phyloP scores from a whole-genome alignment of 768 basidiomycete genomes.

The Exsudoporus frostii region DNA sequence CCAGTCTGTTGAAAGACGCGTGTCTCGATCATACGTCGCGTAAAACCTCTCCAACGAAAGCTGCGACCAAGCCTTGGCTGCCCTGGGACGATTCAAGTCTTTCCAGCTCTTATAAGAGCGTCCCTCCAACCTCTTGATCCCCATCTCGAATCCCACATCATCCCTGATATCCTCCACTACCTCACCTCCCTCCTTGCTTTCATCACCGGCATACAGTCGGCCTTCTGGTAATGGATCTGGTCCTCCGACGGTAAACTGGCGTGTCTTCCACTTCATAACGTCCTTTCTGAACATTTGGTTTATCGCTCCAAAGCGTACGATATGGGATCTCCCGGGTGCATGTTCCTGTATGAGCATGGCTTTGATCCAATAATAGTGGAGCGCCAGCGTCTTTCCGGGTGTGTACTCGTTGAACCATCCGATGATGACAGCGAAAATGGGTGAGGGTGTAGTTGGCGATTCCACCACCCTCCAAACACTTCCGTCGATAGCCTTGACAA shows the following conservation, averaged over 20 bases:
- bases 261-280: not conserved
- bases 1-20: not conserved
- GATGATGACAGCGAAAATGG: not conserved
- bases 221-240: not conserved
- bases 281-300: not conserved
- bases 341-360: not conserved
- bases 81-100: not conserved
- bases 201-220: not conserved
- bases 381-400: not conserved
- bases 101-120: not conserved
- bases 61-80: not conserved
- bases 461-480: not conserved
- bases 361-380: not conserved
- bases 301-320: not conserved
- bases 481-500: not conserved
- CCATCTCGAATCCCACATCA: not conserved
- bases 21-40: not conserved
- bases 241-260: not conserved
- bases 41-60: not conserved
- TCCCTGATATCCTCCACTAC: not conserved
- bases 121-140: not conserved
- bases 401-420: conserved; percentile 1
- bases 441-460: not conserved
- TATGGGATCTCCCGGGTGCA: not conserved
- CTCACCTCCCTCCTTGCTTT: not conserved